Base-by-base conservation (phyloP, 2,329 filamentous ascomycete species). In the Epichloe typhina region DNA sequence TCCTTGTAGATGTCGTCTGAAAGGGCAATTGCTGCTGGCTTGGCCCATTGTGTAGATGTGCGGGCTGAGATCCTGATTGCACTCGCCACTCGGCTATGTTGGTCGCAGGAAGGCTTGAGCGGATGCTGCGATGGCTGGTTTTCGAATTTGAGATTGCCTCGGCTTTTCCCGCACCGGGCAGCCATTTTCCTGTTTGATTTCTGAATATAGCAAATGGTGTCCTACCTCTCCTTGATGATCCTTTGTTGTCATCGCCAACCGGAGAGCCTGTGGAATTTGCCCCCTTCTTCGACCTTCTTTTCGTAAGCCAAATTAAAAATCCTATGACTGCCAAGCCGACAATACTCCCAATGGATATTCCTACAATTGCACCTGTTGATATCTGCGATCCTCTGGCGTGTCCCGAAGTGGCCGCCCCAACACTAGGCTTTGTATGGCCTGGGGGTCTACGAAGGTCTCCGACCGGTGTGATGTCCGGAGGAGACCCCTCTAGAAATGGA, bases 301-400 rank as follows among this genome's bases (percentile, higher is more conserved):
- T 73, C 67, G 70, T 71, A 54, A 75, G 67, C 75, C 75, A 80
- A 9, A 77, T 56, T 3, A 77, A 54, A 40, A 79, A 68, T 0
- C 65, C 69, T 21, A 77, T 56, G 15, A 79, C 52, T 3, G 68
- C 67, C 37, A 66, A 35, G 15, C 55, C 63, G 0, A 72, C 69
- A 2, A 76, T 59, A 4, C 71, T 71, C 31, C 76, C 77, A 4
- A 77, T 61, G 3, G 77, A 71, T 39, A 75, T 72, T 9, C 73
- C 76, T 1, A 73, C 73, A 42, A 80, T 68, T 5, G 71, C 70
- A 5, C 58, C 59, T 3, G 57, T 62, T 5, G 61, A 46, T 15
- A 54, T 42, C 2, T 35, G 37, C 19, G n/a, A 33, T 33, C 39
- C 26, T 15, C 46, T 36, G 8, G 41, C 26, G 11, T 37, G 12